These are phyloP conservation scores for Aspergillus arachidicola DNA, from an alignment of 2,329 filamentous ascomycete species.

Conservation along the genomic window DNA sequence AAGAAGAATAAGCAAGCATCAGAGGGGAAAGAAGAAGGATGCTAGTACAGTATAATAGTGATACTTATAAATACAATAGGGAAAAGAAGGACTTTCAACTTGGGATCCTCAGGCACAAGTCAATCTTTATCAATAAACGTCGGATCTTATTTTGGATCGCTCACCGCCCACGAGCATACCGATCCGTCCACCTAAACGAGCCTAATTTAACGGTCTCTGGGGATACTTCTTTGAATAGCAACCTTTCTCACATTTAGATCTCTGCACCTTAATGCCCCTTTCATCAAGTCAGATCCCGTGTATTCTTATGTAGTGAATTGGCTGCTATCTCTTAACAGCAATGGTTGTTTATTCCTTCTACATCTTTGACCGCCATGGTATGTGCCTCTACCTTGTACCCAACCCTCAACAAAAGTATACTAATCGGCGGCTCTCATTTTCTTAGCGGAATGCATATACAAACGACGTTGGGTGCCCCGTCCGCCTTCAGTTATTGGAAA, in stretches of 20 bases:
- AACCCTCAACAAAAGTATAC: constrained; percentile 7
- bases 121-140: constrained; percentile 14
- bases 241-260: not conserved
- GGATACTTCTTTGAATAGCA: not conserved
- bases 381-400: constrained; percentile 12
- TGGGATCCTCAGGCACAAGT: constrained; percentile 5
- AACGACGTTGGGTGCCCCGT: constrained; percentile 74
- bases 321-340: constrained; percentile 27
- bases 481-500: constrained; percentile 51
- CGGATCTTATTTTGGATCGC: not conserved
- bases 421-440: constrained; percentile 8
- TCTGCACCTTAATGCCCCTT: not conserved
- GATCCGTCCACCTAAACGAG: constrained; percentile 11
- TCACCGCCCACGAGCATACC: constrained; percentile 21
- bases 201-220: constrained; percentile 15
- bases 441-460: constrained; percentile 95
- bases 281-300: constrained; percentile 1
- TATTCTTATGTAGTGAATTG: constrained; percentile 9
- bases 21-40: not conserved
- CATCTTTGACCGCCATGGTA: constrained; percentile 98
- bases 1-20: not conserved
- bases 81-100: not conserved
- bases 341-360: constrained; percentile 99
- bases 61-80: not conserved
- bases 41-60: not conserved